Evolutionary conservation across 768 basidiomycete species (phyloP).

Genomic region (Naganishia friedmannii): DNA sequence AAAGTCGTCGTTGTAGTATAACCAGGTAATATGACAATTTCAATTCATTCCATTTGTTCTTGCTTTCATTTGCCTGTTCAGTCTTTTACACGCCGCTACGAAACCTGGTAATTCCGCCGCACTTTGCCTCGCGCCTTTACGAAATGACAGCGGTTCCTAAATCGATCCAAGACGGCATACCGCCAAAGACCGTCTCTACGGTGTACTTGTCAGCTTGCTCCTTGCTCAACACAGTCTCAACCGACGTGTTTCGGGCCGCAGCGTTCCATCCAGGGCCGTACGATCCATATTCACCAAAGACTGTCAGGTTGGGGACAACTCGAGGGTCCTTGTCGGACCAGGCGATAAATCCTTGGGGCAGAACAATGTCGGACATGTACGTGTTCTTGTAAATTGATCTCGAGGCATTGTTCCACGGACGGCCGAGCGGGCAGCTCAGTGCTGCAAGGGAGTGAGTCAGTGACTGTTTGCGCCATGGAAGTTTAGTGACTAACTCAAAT

Average conservation of each 20-base stretch:
- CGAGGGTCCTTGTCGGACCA: conserved; percentile 24
- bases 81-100: background rate
- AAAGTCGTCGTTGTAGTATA: background rate
- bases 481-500: background rate
- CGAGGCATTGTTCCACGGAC: conserved; percentile 66
- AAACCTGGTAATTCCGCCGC: background rate
- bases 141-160: conserved; percentile 16
- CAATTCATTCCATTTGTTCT: background rate
- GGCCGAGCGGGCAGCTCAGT: conserved; percentile 63
- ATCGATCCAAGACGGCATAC: conserved; percentile 25
- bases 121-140: background rate
- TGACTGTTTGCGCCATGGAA: conserved; percentile 54
- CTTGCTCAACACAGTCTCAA: conserved; percentile 20
- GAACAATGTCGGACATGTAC: conserved; percentile 55
- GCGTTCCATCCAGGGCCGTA: conserved; percentile 18
- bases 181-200: conserved; percentile 23
- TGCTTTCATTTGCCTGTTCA: background rate
- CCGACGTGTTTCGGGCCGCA: background rate
- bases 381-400: conserved; percentile 60
- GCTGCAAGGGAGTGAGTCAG: conserved; percentile 61
- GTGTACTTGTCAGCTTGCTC: conserved; percentile 18
- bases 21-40: background rate
- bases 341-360: conserved; percentile 33
- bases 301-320: conserved; percentile 11
- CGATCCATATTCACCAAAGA: conserved; percentile 19